Percentiles rank a stretch among this genome's conserved stretches.
Conservation (phyloP, 352 stramenopile genomes). For the Pythium dissotocum region DNA sequence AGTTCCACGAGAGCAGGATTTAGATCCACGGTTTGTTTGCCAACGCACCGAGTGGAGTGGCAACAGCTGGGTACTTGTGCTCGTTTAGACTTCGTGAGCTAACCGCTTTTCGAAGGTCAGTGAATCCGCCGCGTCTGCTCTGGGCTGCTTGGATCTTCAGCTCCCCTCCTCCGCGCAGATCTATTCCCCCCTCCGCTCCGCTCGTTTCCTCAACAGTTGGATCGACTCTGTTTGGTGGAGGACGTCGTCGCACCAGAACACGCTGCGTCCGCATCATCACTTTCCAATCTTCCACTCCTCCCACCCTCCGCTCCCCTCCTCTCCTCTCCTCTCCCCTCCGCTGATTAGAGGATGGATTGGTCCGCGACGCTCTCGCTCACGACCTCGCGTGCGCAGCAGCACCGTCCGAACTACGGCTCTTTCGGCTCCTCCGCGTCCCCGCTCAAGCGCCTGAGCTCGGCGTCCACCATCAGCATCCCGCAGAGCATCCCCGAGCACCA, state of each 20-base stretch:
- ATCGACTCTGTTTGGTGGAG: not conserved
- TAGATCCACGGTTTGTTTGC: not conserved
- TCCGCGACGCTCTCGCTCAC: slow-evolving; percentile 70
- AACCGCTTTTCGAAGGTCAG: not conserved
- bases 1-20: not conserved
- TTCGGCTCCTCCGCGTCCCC: slow-evolving; percentile 30
- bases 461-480: slow-evolving; percentile 56
- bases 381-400: slow-evolving; percentile 34
- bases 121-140: not conserved
- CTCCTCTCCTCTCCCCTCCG: not conserved
- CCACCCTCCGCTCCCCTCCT: not conserved
- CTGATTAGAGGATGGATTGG: slow-evolving; percentile 58
- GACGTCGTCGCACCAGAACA: too few species aligned
- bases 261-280: not conserved
- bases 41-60: not conserved
- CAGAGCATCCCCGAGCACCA: slow-evolving; percentile 80
- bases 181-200: too few species aligned
- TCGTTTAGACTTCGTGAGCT: not conserved
- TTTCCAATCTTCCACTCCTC: slow-evolving; percentile 2
- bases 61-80: not conserved
- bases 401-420: slow-evolving; percentile 57
- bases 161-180: not conserved
- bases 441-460: slow-evolving; percentile 14
- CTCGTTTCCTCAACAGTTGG: not conserved
- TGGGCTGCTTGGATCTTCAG: not conserved